These are phyloP conservation scores for Lentinus brumalis DNA, from an alignment of 768 basidiomycete species.

Conservation along the genomic window DNA sequence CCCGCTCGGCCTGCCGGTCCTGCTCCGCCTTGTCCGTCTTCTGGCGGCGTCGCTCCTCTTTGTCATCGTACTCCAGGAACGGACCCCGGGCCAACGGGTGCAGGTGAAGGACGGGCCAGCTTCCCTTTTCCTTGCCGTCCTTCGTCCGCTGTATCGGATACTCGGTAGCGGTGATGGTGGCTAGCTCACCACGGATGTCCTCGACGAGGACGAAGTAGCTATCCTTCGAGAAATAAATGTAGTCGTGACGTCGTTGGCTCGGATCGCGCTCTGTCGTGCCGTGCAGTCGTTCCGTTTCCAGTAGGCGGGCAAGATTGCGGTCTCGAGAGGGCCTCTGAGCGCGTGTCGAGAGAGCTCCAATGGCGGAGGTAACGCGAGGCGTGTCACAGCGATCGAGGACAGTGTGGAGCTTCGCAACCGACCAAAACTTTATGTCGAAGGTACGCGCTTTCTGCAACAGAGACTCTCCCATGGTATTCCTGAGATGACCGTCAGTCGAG, in stretches of 20 bases:
- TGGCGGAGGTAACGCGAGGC: conserved; percentile 31
- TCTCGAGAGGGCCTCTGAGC: conserved; percentile 33
- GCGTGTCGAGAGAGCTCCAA: conserved; percentile 32
- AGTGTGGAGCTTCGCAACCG: conserved; percentile 65
- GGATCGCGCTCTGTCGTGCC: conserved; percentile 92
- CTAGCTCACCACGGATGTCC: conserved; percentile 80
- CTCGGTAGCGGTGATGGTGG: conserved; percentile 84
- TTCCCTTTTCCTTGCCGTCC: conserved; percentile 53
- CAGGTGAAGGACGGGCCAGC: conserved; percentile 86
- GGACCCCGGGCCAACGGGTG: conserved; percentile 74
- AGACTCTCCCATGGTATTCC: conserved; percentile 35
- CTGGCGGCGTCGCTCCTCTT: conserved; percentile 69
- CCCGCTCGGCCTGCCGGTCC: conserved; percentile 43
- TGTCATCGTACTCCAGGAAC: conserved; percentile 75
- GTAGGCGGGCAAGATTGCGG: conserved; percentile 58
- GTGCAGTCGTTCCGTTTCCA: conserved; percentile 81
- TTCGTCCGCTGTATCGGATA: conserved; percentile 61
- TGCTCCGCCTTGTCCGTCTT: conserved; percentile 40
- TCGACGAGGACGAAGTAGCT: conserved; percentile 89
- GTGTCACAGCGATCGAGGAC: conserved; percentile 68
- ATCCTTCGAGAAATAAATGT: conserved; percentile 77
- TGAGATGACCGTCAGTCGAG: conserved; percentile 4
- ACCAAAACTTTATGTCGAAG: conserved; percentile 89
- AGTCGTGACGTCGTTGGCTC: conserved; percentile 83
- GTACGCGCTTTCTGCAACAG: conserved; percentile 66